Base-by-base conservation (phyloP, 345 rosid species). In the Citrus australasica region DNA sequence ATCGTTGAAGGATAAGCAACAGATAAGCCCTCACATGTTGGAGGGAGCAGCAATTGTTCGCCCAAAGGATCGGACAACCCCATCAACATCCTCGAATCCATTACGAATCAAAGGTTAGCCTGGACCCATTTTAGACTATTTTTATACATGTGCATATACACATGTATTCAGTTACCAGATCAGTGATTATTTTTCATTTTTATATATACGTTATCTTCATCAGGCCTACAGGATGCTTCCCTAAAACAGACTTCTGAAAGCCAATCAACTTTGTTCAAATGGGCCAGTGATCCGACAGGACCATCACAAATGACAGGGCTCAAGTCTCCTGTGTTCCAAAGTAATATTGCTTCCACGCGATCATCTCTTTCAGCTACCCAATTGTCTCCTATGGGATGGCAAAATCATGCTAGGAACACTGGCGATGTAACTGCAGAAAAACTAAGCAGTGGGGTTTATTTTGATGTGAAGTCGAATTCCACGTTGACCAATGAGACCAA, bases 71-170 rank as follows among this genome's bases (percentile, higher is more conserved):
- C 84, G 78, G 72, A 83, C 78, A 76, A 78, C 79, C 71, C 85
- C 87, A 61, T 80, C 89, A 83, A 71, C 90, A 69, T 80, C 84
- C 63, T 79, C 73, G 14, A 58, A 70, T 72, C 78, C 58, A 73
- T 82, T 73, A 19, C 82, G 84, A 78, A 88, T 74, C 81, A 81
- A 87, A 81, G 93, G 99, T 93, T 75, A 86, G 88, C 74, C 65
- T 63, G 79, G 72, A 30, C 65, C 60, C 61, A 69, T 22, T 77
- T 55, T n/a, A 61, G 72, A 81, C 33, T 67, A 33, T 35, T 24
- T 51, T 4, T 40, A 5, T 22, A 27, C 9, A 10, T 32, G 24
- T 10, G 21, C 19, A 5, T 33, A 16, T 66, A 28, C 67, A 21
- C 2, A 21, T 21, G 37, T 19, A 30, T 30, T 53, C 27, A 30